Base-by-base conservation (phyloP, 805 yeast species). In the Candida qinlingensis region DNA sequence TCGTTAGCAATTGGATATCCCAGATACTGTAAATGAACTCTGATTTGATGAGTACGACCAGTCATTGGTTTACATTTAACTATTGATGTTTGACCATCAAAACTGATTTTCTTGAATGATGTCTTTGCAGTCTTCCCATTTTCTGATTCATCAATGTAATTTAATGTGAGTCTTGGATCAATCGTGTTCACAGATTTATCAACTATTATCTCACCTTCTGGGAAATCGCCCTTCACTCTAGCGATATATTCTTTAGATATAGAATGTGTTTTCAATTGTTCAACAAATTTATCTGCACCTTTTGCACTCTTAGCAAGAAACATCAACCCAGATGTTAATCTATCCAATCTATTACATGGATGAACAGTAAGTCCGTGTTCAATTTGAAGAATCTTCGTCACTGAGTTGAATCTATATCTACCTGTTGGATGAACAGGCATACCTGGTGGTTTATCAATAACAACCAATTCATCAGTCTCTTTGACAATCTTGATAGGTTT, bases 381-480 rank as follows among this genome's bases (percentile, higher is more conserved):
- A 47, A 80, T 79, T 63, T 87, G 83, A 55, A 94, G 66, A 4
- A 89, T 79, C 63, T 83, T 84, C 9, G 95, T 87, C 25, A 88
- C 77, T 0, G 96, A 80, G 63, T 83, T 79, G 66, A 80, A 80
- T 61, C 94, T 62, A 72, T 83, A 81, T 54, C 91, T 69, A 0
- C 98, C 99, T 0, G 97, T 85, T 4, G 99, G 98, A 64, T 94
- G 99, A 0, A 88, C 96, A 0, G 99, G 97, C 3, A 94, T 76
- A 0, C 99, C 97, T 4, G 94, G 77, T 0, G 99, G 99, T 55
- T 94, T 94, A 64, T 92, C 96, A 26, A 94, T 83, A 4, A 87
- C 95, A 5, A 94, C 72, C 26, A 89, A 63, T 44, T 85, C 78
- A 7, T 84, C 89, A 62, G 88, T 83, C 59, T 90, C 87, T 61